Base-by-base conservation (phyloP, 139 green algal species). In the Chlamydomonas sp. region DNA sequence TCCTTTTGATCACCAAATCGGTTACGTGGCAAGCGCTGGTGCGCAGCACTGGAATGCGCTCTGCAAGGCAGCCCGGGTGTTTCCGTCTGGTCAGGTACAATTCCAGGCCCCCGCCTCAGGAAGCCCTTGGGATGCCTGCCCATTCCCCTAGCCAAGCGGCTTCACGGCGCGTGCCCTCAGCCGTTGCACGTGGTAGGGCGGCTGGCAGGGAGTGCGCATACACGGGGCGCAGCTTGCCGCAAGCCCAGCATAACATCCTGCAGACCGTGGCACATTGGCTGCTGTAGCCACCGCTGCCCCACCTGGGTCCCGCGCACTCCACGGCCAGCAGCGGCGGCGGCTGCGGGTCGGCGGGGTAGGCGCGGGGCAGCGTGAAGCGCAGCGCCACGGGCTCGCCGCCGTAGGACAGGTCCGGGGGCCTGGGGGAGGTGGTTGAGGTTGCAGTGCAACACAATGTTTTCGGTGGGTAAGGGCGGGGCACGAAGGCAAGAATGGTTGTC, bases 321-420 rank as follows among this genome's bases (percentile, higher is more conserved):
- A 81, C 73, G 4, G 74, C 74, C n/a, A 77, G 73, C n/a, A 58
- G 14, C 12, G 74, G 17, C 71, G 18, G 60, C 60, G 14, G 57
- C 49, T 77, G 49, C 14, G 49, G 12, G 64, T 57, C 71, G 71
- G 15, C 73, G 0, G 84, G 84, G 63, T 88, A 88, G 58, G 5
- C 3, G 4, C 75, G 63, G 2, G 84, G 83, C 17, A 88, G 84
- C 10, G 64, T 57, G 74, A 88, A 88, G 18, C 84, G 84, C 74
- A 88, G 84, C 3, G 57, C 84, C 14, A 88, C 75, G n/a, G 63
- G 75, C 57, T 83, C 63, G 2, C 62, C 74, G 16, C 63, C 63
- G 63, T 61, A 76, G 59, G 16, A 17, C 63, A 88, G 62, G 6
- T 12, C 63, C 1, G 84, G 75, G 2, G 16, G 84, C 75, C 84